A percentile compares a stretch with the other conserved stretches of the same genome.
These are phyloP conservation scores for Chlorella sp. DNA, from an alignment of 139 green algal genomes.

Conservation along the genomic window DNA sequence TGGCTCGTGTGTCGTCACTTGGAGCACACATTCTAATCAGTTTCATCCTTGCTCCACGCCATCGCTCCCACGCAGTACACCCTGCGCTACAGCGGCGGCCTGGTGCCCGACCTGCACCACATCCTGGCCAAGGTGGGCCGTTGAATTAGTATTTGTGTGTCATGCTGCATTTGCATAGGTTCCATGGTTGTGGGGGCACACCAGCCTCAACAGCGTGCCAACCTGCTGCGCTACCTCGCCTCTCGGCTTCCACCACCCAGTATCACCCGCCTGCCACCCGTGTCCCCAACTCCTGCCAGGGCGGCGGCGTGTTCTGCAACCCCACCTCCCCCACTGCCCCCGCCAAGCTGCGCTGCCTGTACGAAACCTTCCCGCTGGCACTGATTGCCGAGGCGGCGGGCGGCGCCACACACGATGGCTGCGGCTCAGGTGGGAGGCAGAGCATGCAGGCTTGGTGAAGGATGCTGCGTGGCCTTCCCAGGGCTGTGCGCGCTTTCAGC, in stretches of 20 bases:
- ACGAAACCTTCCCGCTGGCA: slow-evolving; percentile 82
- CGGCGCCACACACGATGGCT: slow-evolving; percentile 58
- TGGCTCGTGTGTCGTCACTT: no score
- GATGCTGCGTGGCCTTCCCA: background rate
- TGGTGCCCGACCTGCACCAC: slow-evolving; percentile 92
- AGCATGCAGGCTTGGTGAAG: no score
- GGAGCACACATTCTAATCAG: no score
- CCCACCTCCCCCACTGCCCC: slow-evolving; percentile 65
- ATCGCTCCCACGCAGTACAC: slow-evolving; percentile 48
- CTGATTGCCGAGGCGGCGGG: slow-evolving; percentile 83
- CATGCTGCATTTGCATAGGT: no score
- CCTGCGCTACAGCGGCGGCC: slow-evolving; percentile 76
- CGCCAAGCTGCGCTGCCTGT: slow-evolving; percentile 88
- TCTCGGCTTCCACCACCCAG: background rate
- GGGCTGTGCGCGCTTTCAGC: no score
- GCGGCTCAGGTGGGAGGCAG: background rate
- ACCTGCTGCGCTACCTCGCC: background rate
- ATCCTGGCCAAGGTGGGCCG: slow-evolving; percentile 80
- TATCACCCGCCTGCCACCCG: no score
- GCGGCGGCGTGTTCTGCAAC: slow-evolving; percentile 88
- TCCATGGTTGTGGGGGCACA: no score
- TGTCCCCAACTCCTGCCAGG: slow-evolving; percentile 46
- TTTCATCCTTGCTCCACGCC: no score
- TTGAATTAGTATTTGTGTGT: no score
- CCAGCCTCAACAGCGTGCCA: no score